Evolutionary conservation across 805 yeast genomes (phyloP), one percentile per base, ranked within the genome.

Genomic region (Zygoascus biomembranicola): DNA sequence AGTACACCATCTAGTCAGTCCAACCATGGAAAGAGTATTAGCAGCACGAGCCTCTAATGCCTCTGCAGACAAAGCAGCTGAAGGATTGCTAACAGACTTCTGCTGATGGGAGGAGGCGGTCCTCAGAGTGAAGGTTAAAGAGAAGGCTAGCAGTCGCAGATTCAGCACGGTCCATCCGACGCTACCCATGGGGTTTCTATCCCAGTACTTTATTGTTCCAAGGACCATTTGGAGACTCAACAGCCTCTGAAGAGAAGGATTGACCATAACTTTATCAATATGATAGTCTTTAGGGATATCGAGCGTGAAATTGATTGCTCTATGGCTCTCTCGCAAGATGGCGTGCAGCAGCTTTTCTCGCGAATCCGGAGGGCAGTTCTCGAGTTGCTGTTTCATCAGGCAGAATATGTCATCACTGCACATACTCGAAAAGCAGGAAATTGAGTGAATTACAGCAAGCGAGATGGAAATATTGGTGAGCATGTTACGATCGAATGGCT

Each of bases 1-100:
- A 32, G 88, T 77, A 59, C 87, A 78, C 97, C 97, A 92, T 61
- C 88, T 80, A 8, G 86, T 80, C 42, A 85, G 79, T 0, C 97
- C 97, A n/a, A 87, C 68, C 60, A 73, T 61, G 3, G 64, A 52
- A 8, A 58, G 51, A 26, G 66, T 49, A 50, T 66, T 67, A 49
- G 54, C 59, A 49, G 67, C 62, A 20, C 61, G 56, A n/a, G 63
- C 53, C 18, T 60, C 58, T 3, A 64, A 52, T 26, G 66, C 66
- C 8, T 57, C 54, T 51, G 74, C 66, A 47, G 69, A 68, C 13
- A 47, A 32, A 31, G 42, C 26, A 23, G 26, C 26, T n/a, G 46
- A 23, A 39, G 76, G 75, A 1, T 72, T 64, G 5, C 77, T 75
- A 13, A 68, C 73, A 41, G 78, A 79, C 59, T 80, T 81, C 60